These are phyloP conservation scores for Wolfiporia cocos DNA, from an alignment of 1,284 basidiomycete species.

Conservation along the genomic window DNA sequence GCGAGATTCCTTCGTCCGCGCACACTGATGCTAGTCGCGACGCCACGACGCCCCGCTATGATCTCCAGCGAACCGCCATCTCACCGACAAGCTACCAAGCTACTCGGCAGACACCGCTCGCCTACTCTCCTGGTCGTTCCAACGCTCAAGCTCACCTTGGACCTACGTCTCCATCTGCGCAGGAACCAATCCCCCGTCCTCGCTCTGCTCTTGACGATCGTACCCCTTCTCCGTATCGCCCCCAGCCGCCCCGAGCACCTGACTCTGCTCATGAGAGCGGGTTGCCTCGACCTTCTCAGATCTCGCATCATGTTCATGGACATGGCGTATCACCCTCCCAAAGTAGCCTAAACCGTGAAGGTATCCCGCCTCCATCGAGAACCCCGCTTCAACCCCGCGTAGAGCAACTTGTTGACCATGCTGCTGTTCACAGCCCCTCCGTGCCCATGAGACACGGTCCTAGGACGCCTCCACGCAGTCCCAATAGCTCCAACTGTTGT, in stretches of 20 bases:
- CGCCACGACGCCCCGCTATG: constrained; percentile 33
- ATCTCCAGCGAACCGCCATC: constrained; percentile 20
- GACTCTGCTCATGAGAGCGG: constrained; percentile 11
- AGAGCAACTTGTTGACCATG: constrained; percentile 8
- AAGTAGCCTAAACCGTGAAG: constrained; percentile 4
- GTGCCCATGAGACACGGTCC: constrained; percentile 5
- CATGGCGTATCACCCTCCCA: not conserved
- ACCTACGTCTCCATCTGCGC: constrained; percentile 8
- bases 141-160: not conserved
- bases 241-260: constrained; percentile 3
- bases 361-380: constrained; percentile 2
- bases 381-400: not conserved
- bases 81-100: constrained; percentile 10
- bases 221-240: constrained; percentile 34
- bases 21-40: constrained; percentile 4
- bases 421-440: constrained; percentile 3
- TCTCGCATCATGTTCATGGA: not conserved
- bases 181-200: constrained; percentile 53
- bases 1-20: constrained; percentile 7
- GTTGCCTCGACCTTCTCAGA: constrained; percentile 18
- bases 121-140: constrained; percentile 3
- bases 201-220: constrained; percentile 49
- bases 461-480: constrained; percentile 50
- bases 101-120: constrained; percentile 3
- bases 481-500: constrained; percentile 20